phyloP scores from a whole-genome alignment of 1,139 yeast species.

The Lodderomyces metapsilosis region DNA sequence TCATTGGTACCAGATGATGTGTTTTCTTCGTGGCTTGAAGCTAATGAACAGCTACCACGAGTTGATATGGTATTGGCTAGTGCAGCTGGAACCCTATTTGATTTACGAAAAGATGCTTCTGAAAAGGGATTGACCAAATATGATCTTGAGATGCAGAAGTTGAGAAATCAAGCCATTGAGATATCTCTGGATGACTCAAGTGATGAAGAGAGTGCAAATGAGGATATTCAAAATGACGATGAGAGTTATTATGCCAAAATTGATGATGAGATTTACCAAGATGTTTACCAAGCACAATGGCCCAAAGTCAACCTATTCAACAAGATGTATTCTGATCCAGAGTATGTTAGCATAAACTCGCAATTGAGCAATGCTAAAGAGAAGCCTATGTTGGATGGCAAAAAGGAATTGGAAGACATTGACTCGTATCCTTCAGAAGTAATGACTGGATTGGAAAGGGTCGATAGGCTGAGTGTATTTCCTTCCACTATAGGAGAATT shows the following conservation, averaged over 20 bases:
- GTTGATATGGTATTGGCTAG: conserved; percentile 50
- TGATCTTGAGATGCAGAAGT: conserved; percentile 11
- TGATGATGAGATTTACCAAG: conserved; percentile 12
- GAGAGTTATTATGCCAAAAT: conserved; percentile 11
- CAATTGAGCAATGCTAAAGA: conserved; percentile 16
- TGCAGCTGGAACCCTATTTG: conserved; percentile 48
- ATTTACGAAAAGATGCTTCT: conserved; percentile 33
- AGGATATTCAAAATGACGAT: conserved; percentile 3
- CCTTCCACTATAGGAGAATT: conserved; percentile 20
- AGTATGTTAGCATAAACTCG: conserved; percentile 9
- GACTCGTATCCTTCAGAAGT: conserved; percentile 9
- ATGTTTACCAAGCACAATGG: conserved; percentile 8
- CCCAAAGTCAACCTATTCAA: neutral
- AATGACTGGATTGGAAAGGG: conserved; percentile 5
- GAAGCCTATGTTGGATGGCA: conserved; percentile 3
- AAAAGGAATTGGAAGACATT: conserved; percentile 7
- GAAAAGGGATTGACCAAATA: conserved; percentile 31
- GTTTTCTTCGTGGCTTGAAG: conserved; percentile 36
- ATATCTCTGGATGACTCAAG: neutral
- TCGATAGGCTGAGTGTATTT: conserved; percentile 9
- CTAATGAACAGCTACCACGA: conserved; percentile 38
- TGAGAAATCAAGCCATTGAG: conserved; percentile 1
- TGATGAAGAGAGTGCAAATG: neutral
- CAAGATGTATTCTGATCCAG: conserved; percentile 4
- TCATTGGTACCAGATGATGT: conserved; percentile 38